phyloP scores from a whole-genome alignment of 768 basidiomycete genomes.

The Pleurotus eryngii region DNA sequence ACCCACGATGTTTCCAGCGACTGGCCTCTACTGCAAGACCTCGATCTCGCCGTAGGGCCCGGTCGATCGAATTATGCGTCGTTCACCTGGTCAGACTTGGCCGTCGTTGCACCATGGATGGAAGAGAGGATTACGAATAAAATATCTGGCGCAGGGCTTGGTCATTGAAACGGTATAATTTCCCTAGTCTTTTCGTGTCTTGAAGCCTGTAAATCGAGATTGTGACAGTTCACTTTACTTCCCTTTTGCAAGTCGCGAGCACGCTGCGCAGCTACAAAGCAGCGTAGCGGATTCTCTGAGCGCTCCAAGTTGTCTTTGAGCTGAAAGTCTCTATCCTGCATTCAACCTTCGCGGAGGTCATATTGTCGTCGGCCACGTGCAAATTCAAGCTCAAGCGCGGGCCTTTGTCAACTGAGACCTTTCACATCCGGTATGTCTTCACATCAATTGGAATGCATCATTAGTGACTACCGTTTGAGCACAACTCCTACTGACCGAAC shows the following conservation, averaged over 20 bases:
- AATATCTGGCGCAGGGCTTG: slow-evolving; percentile 72
- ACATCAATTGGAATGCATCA: slow-evolving; percentile 4
- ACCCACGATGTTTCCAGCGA: slow-evolving; percentile 33
- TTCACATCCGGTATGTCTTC: slow-evolving; percentile 6
- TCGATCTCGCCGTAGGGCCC: slow-evolving; percentile 43
- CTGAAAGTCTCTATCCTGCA: background rate
- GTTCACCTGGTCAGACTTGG: slow-evolving; percentile 66
- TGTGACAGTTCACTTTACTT: too few species aligned
- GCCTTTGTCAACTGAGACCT: slow-evolving; percentile 8
- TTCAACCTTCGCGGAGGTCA: background rate
- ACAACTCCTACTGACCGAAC: background rate
- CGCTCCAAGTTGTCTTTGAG: too few species aligned
- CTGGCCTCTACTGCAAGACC: slow-evolving; percentile 38
- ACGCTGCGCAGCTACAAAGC: too few species aligned
- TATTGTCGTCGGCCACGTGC: background rate
- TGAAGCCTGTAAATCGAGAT: too few species aligned
- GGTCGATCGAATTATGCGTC: slow-evolving; percentile 64
- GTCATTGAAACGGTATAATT: slow-evolving; percentile 22
- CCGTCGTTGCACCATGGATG: slow-evolving; percentile 78
- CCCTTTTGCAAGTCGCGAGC: too few species aligned
- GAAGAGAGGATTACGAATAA: slow-evolving; percentile 57
- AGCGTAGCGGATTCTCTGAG: too few species aligned
- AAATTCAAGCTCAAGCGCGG: background rate
- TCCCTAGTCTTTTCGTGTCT: too few species aligned
- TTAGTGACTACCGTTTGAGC: background rate